Evolutionary conservation across 805 yeast genomes (phyloP).

Genomic region (Ogataea nitratoaversa): DNA sequence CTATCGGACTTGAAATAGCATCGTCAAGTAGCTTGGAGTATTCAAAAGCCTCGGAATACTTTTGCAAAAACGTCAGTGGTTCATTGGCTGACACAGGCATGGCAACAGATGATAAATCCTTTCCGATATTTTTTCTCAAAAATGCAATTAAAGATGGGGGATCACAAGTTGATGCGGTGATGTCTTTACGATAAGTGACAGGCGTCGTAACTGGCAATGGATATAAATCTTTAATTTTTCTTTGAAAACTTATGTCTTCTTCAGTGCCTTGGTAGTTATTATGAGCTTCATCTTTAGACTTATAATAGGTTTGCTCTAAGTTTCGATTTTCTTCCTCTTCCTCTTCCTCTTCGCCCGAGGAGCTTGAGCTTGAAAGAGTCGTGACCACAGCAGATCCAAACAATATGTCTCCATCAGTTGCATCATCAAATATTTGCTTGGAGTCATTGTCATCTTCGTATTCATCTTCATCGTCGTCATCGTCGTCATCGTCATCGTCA

Average conservation of each 20-base stretch:
- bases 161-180: conserved; percentile 51
- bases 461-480: conserved; percentile 1
- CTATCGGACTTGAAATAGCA: conserved; percentile 46
- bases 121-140: conserved; percentile 86
- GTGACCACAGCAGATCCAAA: not conserved
- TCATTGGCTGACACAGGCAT: conserved; percentile 96
- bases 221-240: conserved; percentile 38
- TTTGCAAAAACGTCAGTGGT: conserved; percentile 79
- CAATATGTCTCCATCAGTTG: not conserved
- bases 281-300: too few relatives aligned
- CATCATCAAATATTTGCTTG: not conserved
- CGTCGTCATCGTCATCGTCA: conserved; percentile 20
- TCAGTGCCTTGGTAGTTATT: too few relatives aligned
- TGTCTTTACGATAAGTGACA: conserved; percentile 52
- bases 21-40: conserved; percentile 62
- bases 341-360: not conserved
- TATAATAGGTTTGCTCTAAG: too few relatives aligned
- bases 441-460: conserved; percentile 13
- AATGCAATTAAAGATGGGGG: conserved; percentile 84
- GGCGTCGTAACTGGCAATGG: conserved; percentile 57
- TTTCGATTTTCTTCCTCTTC: too few relatives aligned
- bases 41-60: conserved; percentile 76
- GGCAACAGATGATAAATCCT: conserved; percentile 76
- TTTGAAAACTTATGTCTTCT: too few relatives aligned
- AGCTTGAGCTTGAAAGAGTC: not conserved